These are phyloP conservation scores for Aspergillus nidulans DNA, from an alignment of 495 filamentous ascomycete species.

Conservation along the genomic window DNA sequence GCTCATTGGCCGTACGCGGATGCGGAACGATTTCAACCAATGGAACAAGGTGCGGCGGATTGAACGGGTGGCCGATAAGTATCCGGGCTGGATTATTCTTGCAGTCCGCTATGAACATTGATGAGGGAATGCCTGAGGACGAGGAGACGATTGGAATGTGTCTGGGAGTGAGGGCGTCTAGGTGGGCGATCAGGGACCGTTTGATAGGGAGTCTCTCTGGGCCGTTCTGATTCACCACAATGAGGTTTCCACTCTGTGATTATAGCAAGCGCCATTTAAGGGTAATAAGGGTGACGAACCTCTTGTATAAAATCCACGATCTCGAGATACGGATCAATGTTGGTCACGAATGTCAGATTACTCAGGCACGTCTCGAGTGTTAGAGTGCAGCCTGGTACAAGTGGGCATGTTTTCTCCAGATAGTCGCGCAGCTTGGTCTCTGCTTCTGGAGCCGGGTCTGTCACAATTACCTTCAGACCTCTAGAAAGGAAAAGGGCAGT, in stretches of 20 bases:
- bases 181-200: slow-evolving; percentile 16
- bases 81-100: slow-evolving; percentile 31
- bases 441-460: neutral
- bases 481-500: neutral
- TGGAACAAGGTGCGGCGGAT: slow-evolving; percentile 55
- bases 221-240: neutral
- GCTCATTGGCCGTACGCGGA: slow-evolving; percentile 6
- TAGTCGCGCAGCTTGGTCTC: neutral
- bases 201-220: slow-evolving; percentile 3
- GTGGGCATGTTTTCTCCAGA: neutral
- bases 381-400: neutral
- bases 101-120: slow-evolving; percentile 20
- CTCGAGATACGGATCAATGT: neutral
- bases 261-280: too few species aligned
- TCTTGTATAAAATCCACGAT: neutral
- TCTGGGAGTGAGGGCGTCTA: slow-evolving; percentile 15
- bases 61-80: slow-evolving; percentile 53
- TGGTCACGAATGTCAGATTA: neutral
- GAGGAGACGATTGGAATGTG: slow-evolving; percentile 19
- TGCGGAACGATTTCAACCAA: slow-evolving; percentile 50
- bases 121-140: slow-evolving; percentile 22
- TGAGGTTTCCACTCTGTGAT: too few species aligned
- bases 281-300: too few species aligned
- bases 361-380: neutral
- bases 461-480: neutral